Conservation (phyloP, 1,284 basidiomycete genomes). For the Puccinia hordei region DNA sequence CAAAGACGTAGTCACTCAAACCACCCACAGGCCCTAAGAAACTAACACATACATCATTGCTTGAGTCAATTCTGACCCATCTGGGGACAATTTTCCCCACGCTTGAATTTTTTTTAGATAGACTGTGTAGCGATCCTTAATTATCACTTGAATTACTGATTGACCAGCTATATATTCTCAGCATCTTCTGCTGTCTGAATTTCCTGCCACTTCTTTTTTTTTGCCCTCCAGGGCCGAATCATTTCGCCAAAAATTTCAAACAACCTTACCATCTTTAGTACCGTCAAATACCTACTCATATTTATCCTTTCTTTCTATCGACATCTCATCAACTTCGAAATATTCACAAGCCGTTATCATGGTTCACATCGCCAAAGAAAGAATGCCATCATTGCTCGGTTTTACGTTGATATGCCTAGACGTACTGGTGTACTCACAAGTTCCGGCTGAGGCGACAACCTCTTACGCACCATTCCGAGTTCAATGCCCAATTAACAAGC, state of each 20-base stretch:
- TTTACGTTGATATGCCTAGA: neutral
- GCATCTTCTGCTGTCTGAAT: too few species aligned
- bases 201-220: too few species aligned
- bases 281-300: neutral
- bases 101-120: too few species aligned
- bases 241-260: neutral
- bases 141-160: too few species aligned
- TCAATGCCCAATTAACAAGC: constrained; percentile 7
- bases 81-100: neutral
- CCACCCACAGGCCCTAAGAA: neutral
- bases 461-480: constrained; percentile 28
- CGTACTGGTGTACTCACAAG: neutral
- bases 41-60: neutral
- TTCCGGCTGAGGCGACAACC: neutral
- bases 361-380: neutral
- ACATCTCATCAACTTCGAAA: neutral
- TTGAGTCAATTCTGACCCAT: neutral
- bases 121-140: neutral
- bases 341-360: neutral
- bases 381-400: neutral
- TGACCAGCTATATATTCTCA: neutral
- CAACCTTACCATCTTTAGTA: neutral
- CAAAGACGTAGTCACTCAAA: neutral
- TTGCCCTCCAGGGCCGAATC: neutral
- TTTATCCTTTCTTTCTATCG: neutral